Conservation (phyloP, 345 rosid genomes). For the Cardamine chenopodiifolia region DNA sequence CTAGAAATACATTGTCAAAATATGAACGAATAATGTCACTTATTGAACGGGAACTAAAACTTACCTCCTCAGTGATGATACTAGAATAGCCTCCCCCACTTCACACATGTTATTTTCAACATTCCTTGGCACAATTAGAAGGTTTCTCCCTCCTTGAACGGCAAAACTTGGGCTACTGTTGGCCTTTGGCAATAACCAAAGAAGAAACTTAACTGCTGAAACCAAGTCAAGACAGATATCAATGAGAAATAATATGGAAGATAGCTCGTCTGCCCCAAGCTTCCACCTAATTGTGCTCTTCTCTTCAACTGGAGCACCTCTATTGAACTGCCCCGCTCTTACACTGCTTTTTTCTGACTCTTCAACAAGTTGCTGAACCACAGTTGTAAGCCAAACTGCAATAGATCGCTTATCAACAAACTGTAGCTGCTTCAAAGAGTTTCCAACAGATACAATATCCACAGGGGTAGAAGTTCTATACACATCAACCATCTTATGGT, state of each 20-base stretch:
- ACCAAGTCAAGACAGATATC: constrained; percentile 76
- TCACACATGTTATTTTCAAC: constrained; percentile 70
- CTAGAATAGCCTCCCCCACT: constrained; percentile 77
- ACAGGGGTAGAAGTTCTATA: constrained; percentile 48
- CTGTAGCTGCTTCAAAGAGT: constrained; percentile 70
- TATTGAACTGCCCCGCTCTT: constrained; percentile 61
- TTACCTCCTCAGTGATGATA: constrained; percentile 86
- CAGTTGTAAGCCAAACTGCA: constrained; percentile 73
- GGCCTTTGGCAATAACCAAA: constrained; percentile 92
- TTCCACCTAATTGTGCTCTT: constrained; percentile 67
- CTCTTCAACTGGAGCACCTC: constrained; percentile 66
- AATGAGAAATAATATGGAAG: constrained; percentile 70
- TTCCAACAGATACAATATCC: constrained; percentile 73
- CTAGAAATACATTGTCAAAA: constrained; percentile 6
- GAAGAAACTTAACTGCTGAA: constrained; percentile 73
- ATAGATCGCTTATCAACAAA: constrained; percentile 75
- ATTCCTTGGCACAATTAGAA: constrained; percentile 57
- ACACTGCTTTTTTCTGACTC: constrained; percentile 65
- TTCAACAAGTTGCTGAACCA: constrained; percentile 77
- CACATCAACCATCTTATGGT: constrained; percentile 59
- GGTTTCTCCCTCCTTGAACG: constrained; percentile 74
- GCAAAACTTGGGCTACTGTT: constrained; percentile 59
- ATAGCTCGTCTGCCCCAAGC: constrained; percentile 89
- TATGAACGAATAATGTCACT: constrained; percentile 8
- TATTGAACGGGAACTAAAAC: constrained; percentile 13